phyloP scores from a whole-genome alignment of 208 protist genomes.

The Crithidia sp. region DNA sequence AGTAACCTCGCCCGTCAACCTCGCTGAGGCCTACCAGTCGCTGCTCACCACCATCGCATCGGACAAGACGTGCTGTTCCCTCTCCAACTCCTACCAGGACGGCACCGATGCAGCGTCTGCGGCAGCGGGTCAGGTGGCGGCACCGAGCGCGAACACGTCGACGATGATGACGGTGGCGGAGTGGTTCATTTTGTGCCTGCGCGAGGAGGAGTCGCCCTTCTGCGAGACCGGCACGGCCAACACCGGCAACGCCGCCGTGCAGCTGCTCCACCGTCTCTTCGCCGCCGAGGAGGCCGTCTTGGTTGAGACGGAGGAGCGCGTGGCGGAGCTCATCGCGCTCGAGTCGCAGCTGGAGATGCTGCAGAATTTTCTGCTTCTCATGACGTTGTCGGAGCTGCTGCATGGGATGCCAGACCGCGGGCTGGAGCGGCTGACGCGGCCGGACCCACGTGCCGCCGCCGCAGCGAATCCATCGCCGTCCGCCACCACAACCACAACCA shows the following conservation, averaged over 20 bases:
- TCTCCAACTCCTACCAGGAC: constrained; percentile 26
- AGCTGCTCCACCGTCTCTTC: constrained; percentile 57
- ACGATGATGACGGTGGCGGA: constrained; percentile 57
- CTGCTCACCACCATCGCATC: constrained; percentile 59
- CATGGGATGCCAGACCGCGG: constrained; percentile 28
- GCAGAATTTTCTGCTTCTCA: constrained; percentile 45
- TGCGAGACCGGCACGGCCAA: constrained; percentile 35
- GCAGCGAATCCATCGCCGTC: constrained; percentile 3
- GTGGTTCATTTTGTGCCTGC: constrained; percentile 70
- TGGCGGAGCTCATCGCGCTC: constrained; percentile 55
- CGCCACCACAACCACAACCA: not conserved
- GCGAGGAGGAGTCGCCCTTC: constrained; percentile 73
- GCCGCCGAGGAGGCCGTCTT: constrained; percentile 53
- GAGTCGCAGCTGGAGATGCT: constrained; percentile 77
- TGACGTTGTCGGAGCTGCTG: constrained; percentile 77
- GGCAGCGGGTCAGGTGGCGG: not conserved
- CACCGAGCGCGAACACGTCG: constrained; percentile 31
- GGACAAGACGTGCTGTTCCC: constrained; percentile 48
- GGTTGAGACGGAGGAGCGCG: constrained; percentile 49
- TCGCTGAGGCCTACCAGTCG: constrained; percentile 40
- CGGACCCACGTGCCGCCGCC: not conserved
- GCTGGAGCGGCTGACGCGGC: constrained; percentile 20
- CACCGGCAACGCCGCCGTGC: constrained; percentile 58
- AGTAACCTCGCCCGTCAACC: constrained; percentile 42
- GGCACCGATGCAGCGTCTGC: not conserved